These are phyloP conservation scores for Ceriops zippeliana DNA, from an alignment of 345 rosid species.

Conservation along the genomic window DNA sequence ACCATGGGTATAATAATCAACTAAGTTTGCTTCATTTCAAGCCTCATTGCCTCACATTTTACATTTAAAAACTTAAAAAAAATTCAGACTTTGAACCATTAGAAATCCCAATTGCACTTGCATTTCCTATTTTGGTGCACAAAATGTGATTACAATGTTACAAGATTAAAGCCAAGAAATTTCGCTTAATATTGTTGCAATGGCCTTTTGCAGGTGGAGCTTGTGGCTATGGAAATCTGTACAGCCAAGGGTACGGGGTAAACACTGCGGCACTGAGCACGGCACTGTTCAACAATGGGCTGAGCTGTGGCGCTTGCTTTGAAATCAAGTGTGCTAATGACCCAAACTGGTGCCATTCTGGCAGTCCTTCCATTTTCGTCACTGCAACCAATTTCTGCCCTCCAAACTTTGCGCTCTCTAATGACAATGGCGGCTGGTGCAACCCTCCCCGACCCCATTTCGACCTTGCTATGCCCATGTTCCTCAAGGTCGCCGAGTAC, in stretches of 20 bases:
- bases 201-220: slow-evolving; percentile 53
- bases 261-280: slow-evolving; percentile 66
- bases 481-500: slow-evolving; percentile 64
- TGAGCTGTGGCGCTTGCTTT: slow-evolving; percentile 65
- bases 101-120: slow-evolving; percentile 24
- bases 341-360: slow-evolving; percentile 62
- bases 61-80: background rate
- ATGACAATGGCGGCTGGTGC: slow-evolving; percentile 78
- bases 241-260: slow-evolving; percentile 61
- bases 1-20: slow-evolving; percentile 23
- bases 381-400: slow-evolving; percentile 85
- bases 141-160: too few species aligned
- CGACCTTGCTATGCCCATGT: slow-evolving; percentile 77
- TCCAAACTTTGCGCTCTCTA: slow-evolving; percentile 58
- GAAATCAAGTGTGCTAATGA: slow-evolving; percentile 56
- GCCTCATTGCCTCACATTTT: background rate
- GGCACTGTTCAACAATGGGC: slow-evolving; percentile 60
- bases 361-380: slow-evolving; percentile 54
- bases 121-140: slow-evolving; percentile 39
- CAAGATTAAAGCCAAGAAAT: too few species aligned
- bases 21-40: background rate
- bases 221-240: slow-evolving; percentile 71
- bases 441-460: slow-evolving; percentile 72
- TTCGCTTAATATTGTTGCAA: too few species aligned
- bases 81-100: too few species aligned